Conservation (phyloP, 2,329 filamentous ascomycete genomes). For the Thielaviopsis populi region DNA sequence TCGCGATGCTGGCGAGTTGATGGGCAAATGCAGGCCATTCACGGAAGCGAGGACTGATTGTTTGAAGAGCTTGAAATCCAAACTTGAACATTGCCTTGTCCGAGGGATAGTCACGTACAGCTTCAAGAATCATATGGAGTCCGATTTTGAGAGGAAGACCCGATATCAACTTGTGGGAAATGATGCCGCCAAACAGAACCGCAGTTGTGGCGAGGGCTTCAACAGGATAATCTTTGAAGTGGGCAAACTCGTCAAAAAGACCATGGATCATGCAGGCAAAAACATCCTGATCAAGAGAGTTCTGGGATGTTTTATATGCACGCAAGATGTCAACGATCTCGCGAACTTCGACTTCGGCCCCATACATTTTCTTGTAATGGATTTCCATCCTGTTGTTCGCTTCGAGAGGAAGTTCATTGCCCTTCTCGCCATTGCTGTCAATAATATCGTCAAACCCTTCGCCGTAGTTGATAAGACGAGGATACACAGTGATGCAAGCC, state of each 20-base stretch:
- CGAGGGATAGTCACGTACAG: conserved; percentile 68
- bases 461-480: conserved; percentile 88
- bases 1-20: conserved; percentile 66
- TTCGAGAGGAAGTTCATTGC: conserved; percentile 64
- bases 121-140: conserved; percentile 95
- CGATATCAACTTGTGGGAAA: conserved; percentile 82
- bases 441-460: conserved; percentile 87
- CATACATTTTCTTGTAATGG: conserved; percentile 96
- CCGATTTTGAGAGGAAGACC: conserved; percentile 83
- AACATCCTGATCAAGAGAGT: conserved; percentile 75
- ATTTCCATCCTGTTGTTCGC: conserved; percentile 92
- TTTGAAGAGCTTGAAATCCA: conserved; percentile 83
- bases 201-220: conserved; percentile 91
- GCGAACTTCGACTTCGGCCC: conserved; percentile 71
- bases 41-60: conserved; percentile 64
- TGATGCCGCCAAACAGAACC: conserved; percentile 90
- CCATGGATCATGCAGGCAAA: conserved; percentile 99
- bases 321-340: conserved; percentile 74
- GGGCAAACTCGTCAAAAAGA: conserved; percentile 90
- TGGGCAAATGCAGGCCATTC: conserved; percentile 96
- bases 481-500: conserved; percentile 81
- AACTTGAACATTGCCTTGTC: conserved; percentile 97
- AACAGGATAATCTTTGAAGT: conserved; percentile 90
- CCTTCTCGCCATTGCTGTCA: conserved; percentile 63
- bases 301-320: conserved; percentile 73